Evolutionary conservation across 495 filamentous ascomycete species (phyloP), one percentile per base, ranked within the genome.

Genomic region (Filosporella fistucella): DNA sequence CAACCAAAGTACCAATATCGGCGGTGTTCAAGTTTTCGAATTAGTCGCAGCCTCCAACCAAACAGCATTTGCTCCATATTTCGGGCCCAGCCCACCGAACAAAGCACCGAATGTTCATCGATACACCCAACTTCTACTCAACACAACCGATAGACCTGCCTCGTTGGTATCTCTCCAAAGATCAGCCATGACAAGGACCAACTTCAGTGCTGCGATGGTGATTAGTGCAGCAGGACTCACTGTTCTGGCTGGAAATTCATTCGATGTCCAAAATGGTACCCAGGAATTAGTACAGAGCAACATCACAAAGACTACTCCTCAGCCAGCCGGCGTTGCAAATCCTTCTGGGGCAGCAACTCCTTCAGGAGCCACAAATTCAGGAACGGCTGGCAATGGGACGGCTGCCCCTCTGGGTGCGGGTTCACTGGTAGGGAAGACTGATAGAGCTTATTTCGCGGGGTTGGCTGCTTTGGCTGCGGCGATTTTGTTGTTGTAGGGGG

Each of bases 231-330:
- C 50, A 3, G 50, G 49, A 1, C 20, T 51, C 23, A 48, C 21
- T 1, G 42, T 54, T 5, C 13, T 54, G 17, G 20, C 24, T 17
- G 55, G 50, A 7, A 54, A 54, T 32, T 51, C 22, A 12, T 58
- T 58, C 46, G 43, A 58, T 40, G 55, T 58, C 22, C 50, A 50
- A 8, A 54, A 54, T 36, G 16, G n/a, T n/a, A 30, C 11, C 42
- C 32, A 42, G 49, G 47, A 10, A 14, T 22, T 41, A n/a, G 36
- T 22, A 13, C 24, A 33, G n/a, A 30, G 34, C 13, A 43, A 50
- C 23, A 35, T 34, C 21, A 50, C 47, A 2, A 43, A 29, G 28
- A 42, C 29, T 3, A 30, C 38, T 2, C 12, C 38, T 35, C 10
- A 20, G 32, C 20, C 35, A 13, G 28, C 26, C n/a, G 29, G 20